Percentiles rank a stretch among this genome's conserved stretches.
These are phyloP conservation scores for Neodidymelliopsis sp. DNA, from an alignment of 2,329 filamentous ascomycete species.

Conservation along the genomic window DNA sequence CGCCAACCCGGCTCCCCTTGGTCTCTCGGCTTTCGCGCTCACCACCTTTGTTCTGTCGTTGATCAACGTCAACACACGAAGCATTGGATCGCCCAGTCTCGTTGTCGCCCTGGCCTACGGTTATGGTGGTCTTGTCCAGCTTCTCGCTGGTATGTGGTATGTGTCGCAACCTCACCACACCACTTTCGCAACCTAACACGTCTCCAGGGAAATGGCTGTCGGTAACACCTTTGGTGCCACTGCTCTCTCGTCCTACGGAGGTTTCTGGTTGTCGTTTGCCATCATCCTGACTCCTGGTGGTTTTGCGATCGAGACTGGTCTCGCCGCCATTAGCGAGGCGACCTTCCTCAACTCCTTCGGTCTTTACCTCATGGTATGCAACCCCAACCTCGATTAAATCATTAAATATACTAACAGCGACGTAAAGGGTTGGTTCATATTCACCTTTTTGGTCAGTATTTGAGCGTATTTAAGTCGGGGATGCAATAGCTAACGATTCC, in stretches of 20 bases:
- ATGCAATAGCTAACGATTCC: no score
- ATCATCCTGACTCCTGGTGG: conserved; percentile 65
- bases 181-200: background rate
- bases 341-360: conserved; percentile 63
- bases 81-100: conserved; percentile 54
- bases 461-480: no score
- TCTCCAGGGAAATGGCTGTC: conserved; percentile 59
- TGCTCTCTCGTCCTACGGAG: conserved; percentile 67
- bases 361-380: conserved; percentile 66
- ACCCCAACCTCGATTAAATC: no score
- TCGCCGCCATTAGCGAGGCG: conserved; percentile 39
- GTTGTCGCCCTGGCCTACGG: conserved; percentile 59
- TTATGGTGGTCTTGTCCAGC: conserved; percentile 60
- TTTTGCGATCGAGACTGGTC: conserved; percentile 57
- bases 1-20: conserved; percentile 67
- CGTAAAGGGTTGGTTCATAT: no score
- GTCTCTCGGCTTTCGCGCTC: conserved; percentile 69
- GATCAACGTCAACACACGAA: conserved; percentile 57
- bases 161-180: conserved; percentile 33
- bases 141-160: conserved; percentile 63
- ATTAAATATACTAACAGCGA: no score
- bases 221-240: conserved; percentile 71
- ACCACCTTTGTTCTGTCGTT: conserved; percentile 68
- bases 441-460: conserved; percentile 64
- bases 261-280: conserved; percentile 68